Conservation (phyloP, 2,329 filamentous ascomycete species). For the Fusarium globosum region DNA sequence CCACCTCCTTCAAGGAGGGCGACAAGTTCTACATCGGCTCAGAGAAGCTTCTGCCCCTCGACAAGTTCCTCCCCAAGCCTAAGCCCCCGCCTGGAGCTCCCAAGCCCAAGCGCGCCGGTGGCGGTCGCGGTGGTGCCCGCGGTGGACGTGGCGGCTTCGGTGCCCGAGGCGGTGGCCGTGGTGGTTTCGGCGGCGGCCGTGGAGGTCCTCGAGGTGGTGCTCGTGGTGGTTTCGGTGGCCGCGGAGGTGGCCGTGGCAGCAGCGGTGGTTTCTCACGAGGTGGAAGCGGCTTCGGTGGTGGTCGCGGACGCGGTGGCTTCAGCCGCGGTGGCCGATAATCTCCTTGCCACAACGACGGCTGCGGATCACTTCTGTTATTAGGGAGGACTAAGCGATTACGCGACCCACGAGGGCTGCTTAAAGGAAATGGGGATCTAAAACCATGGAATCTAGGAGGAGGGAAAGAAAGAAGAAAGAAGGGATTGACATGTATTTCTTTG, state of each 20-base stretch:
- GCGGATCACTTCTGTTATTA: constrained; percentile 11
- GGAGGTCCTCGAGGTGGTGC: constrained; percentile 49
- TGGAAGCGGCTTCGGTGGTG: constrained; percentile 43
- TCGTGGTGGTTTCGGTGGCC: constrained; percentile 36
- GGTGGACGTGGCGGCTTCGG: constrained; percentile 52
- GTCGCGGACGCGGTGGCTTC: constrained; percentile 46
- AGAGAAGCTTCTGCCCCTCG: constrained; percentile 94
- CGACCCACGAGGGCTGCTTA: constrained; percentile 34
- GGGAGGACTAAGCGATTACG: constrained; percentile 17
- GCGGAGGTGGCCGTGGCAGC: constrained; percentile 41
- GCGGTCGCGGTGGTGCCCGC: constrained; percentile 55
- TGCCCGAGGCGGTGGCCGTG: constrained; percentile 48
- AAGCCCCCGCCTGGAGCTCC: constrained; percentile 76
- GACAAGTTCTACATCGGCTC: constrained; percentile 97
- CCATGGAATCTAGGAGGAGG: constrained; percentile 14
- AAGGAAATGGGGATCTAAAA: constrained; percentile 1
- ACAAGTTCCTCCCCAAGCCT: constrained; percentile 96
- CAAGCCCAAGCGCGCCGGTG: constrained; percentile 70
- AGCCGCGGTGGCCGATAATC: constrained; percentile 44
- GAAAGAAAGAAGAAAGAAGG: constrained; percentile 27
- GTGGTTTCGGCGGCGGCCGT: constrained; percentile 52
- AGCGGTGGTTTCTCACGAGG: constrained; percentile 41
- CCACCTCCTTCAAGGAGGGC: constrained; percentile 91
- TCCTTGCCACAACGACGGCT: constrained; percentile 5
- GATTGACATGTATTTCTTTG: constrained; percentile 38